Percentiles rank a stretch among this genome's conserved stretches.
These are phyloP conservation scores for Hippophae gyantsensis DNA, from an alignment of 306 rosid species.

Conservation along the genomic window DNA sequence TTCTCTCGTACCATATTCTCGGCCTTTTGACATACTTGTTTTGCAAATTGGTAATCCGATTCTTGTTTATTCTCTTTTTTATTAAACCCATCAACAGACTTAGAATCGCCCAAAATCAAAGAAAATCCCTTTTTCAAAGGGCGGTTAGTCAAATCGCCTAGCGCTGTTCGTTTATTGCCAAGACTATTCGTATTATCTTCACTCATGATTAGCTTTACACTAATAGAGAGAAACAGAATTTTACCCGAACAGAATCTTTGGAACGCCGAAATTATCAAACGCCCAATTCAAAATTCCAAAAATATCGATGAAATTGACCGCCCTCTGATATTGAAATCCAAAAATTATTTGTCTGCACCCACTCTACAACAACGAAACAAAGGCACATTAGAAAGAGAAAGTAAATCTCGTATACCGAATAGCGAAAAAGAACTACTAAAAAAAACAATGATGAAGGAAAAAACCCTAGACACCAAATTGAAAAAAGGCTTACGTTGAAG, in stretches of 20 bases:
- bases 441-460: not conserved
- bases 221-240: conserved; percentile 1
- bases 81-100: conserved; percentile 21
- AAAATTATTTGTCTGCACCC: not conserved
- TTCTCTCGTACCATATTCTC: conserved; percentile 25
- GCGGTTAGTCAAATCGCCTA: conserved; percentile 53
- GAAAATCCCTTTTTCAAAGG: conserved; percentile 42
- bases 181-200: conserved; percentile 31
- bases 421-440: not conserved
- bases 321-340: too few relatives aligned
- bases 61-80: conserved; percentile 9
- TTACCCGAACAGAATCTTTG: not conserved
- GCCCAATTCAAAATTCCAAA: conserved; percentile 1
- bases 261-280: not conserved
- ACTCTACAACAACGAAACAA: not conserved
- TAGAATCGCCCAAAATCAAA: conserved; percentile 27
- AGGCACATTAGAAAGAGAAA: not conserved
- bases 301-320: not conserved
- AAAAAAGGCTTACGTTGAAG: not conserved
- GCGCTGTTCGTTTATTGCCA: conserved; percentile 37
- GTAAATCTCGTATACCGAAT: not conserved
- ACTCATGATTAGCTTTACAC: conserved; percentile 28
- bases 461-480: conserved; percentile 8
- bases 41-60: conserved; percentile 21
- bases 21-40: conserved; percentile 27